phyloP scores from a whole-genome alignment of 192 early-diverging fungal species.

The Rhizoclosmatium globosum region DNA sequence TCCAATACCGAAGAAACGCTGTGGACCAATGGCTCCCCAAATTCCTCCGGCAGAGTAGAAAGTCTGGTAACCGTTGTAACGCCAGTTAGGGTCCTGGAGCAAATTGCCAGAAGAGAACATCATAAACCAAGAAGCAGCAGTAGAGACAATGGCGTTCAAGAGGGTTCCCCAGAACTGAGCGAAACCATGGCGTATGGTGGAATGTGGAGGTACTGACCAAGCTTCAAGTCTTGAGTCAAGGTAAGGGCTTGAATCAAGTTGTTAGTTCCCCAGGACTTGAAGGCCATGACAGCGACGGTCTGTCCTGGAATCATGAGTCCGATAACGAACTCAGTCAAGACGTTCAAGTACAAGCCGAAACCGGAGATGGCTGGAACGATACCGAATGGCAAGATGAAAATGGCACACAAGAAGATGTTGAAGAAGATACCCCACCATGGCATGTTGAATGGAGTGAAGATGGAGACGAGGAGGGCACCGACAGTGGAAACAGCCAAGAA shows the following conservation, averaged over 20 bases:
- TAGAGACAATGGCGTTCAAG: constrained; percentile 19
- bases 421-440: constrained; percentile 76
- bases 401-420: constrained; percentile 28
- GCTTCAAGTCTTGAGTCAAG: constrained; percentile 67
- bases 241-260: constrained; percentile 41
- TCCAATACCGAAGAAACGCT: constrained; percentile 63
- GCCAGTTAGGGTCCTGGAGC: constrained; percentile 38
- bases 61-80: constrained; percentile 42
- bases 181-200: constrained; percentile 80
- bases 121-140: constrained; percentile 19
- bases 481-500: constrained; percentile 49
- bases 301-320: constrained; percentile 69
- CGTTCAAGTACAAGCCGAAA: constrained; percentile 60
- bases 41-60: constrained; percentile 76
- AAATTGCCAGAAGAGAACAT: constrained; percentile 30
- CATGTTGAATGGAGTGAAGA: constrained; percentile 63
- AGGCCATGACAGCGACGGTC: constrained; percentile 73
- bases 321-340: constrained; percentile 69
- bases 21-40: constrained; percentile 82
- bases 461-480: not conserved
- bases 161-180: constrained; percentile 72
- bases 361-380: constrained; percentile 74
- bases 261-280: constrained; percentile 73
- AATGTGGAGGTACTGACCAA: constrained; percentile 78
- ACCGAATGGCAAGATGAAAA: constrained; percentile 65